Percentiles rank a stretch among this genome's conserved stretches.
Evolutionary conservation across 1,284 basidiomycete species (phyloP).

Genomic region (Tetrapyrgos nigripes): DNA sequence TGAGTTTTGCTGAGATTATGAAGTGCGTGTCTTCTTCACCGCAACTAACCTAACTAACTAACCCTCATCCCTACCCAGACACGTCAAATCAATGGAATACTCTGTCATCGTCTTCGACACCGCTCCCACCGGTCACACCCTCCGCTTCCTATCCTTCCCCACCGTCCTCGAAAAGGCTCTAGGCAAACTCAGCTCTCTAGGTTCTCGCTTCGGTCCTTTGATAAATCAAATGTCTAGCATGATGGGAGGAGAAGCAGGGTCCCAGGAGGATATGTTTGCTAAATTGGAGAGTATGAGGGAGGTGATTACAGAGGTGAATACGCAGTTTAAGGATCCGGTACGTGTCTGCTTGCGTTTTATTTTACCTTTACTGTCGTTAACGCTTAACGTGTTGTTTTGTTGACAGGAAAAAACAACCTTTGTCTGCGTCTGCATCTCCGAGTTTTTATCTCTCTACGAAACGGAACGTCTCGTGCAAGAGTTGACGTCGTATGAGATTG

Average conservation of each 20-base stretch:
- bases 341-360: slow-evolving; percentile 36
- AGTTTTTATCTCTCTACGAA: slow-evolving; percentile 98
- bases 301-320: slow-evolving; percentile 98
- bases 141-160: slow-evolving; percentile 98
- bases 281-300: slow-evolving; percentile 97
- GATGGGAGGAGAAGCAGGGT: slow-evolving; percentile 90
- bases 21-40: slow-evolving; percentile 66
- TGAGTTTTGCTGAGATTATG: slow-evolving; percentile 99
- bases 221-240: slow-evolving; percentile 94
- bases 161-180: slow-evolving; percentile 97
- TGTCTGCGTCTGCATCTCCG: slow-evolving; percentile 98
- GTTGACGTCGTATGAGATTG: slow-evolving; percentile 95
- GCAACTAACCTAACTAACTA: slow-evolving; percentile 4
- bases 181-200: slow-evolving; percentile 91
- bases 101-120: slow-evolving; percentile 99
- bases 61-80: slow-evolving; percentile 52
- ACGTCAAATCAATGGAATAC: slow-evolving; percentile 99
- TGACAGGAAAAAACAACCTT: slow-evolving; percentile 96
- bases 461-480: slow-evolving; percentile 98
- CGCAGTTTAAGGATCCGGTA: slow-evolving; percentile 98
- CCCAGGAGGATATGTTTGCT: slow-evolving; percentile 97
- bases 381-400: not conserved
- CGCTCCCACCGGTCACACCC: slow-evolving; percentile 96
- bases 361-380: not conserved
- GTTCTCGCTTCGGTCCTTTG: slow-evolving; percentile 97